These are phyloP conservation scores for Botrytis sinoallii DNA, from an alignment of 2,329 filamentous ascomycete genomes.

Conservation along the genomic window DNA sequence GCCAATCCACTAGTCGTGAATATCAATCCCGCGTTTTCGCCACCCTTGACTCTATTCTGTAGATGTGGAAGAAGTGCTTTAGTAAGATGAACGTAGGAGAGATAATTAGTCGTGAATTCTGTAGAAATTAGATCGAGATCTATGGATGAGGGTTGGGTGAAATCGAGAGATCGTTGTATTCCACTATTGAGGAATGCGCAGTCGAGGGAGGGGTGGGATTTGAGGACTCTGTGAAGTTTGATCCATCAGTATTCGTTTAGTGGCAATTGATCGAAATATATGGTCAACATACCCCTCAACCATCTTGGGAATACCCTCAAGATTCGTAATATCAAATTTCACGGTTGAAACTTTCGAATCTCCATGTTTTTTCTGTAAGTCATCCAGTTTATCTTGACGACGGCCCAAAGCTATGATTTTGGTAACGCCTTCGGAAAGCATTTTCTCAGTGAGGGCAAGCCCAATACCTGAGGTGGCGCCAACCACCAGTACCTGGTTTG, in stretches of 20 bases:
- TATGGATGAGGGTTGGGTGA: constrained; percentile 27
- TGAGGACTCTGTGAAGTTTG: constrained; percentile 3
- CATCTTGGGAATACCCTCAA: constrained; percentile 3
- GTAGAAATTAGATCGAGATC: constrained; percentile 33
- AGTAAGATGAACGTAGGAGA: constrained; percentile 41
- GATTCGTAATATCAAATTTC: constrained; percentile 18
- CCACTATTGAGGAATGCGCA: constrained; percentile 37
- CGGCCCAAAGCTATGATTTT: constrained; percentile 54
- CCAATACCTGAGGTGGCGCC: constrained; percentile 57
- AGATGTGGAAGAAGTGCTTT: constrained; percentile 40
- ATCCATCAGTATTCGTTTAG: not conserved
- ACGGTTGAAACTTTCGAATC: not conserved
- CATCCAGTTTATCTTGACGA: constrained; percentile 46
- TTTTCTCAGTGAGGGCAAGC: constrained; percentile 42
- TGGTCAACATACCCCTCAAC: not conserved
- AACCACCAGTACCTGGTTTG: constrained; percentile 51
- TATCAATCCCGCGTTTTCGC: constrained; percentile 22
- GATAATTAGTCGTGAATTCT: constrained; percentile 46
- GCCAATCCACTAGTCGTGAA: constrained; percentile 28
- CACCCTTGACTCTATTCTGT: not conserved
- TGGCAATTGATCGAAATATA: not conserved
- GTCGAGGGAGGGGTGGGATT: constrained; percentile 29
- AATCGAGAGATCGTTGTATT: constrained; percentile 32
- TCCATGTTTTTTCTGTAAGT: constrained; percentile 34
- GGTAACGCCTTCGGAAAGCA: constrained; percentile 47